Base-by-base conservation (phyloP, 306 rosid genomes). In the Inga laurina region DNA sequence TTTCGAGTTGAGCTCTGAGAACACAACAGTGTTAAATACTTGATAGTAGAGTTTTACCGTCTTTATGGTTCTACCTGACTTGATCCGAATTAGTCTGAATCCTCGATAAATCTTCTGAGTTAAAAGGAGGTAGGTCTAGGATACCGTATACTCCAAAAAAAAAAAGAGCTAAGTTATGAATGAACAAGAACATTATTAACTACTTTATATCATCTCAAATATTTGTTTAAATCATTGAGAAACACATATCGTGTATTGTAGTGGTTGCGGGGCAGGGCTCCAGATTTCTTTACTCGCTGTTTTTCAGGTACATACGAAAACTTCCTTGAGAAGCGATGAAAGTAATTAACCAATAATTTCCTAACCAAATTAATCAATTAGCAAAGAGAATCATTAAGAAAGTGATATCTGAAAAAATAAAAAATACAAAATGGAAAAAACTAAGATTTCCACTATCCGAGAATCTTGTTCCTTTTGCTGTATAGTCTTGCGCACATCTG, bases 381-480 rank as follows among this genome's bases (percentile, higher is more conserved):
- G 59, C 15, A 39, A 62, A 78, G 68, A 45, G 78, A 82, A 59
- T 34, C 66, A 64, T 73, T 67, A 43, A 12, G 76, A 77, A 76
- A 72, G 49, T 78, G 48, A 81, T 1, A 57, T 68, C 14, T 13
- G 48, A 37, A 43, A 41, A 46, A 21, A 43, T 70, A 30, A 35
- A 65, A 39, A 46, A 66, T 75, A 41, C 64, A 73, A 32, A 34
- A 49, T 75, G 72, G 48, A 57, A 79, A 78, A 57, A 79, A 78
- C 45, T n/a, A 14, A 75, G 76, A 74, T 37, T 64, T 56, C 74
- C 84, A 62, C 74, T 46, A 54, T 46, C 71, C 67, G 35, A 83
- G 89, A 85, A 83, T 83, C 88, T 77, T 85, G 78, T 85, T 66
- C 85, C 74, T 64, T 43, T 43, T 65, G 18, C 46, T 13, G 56